phyloP scores from a whole-genome alignment of 2,329 filamentous ascomycete genomes.

The Xylaria sp. region DNA sequence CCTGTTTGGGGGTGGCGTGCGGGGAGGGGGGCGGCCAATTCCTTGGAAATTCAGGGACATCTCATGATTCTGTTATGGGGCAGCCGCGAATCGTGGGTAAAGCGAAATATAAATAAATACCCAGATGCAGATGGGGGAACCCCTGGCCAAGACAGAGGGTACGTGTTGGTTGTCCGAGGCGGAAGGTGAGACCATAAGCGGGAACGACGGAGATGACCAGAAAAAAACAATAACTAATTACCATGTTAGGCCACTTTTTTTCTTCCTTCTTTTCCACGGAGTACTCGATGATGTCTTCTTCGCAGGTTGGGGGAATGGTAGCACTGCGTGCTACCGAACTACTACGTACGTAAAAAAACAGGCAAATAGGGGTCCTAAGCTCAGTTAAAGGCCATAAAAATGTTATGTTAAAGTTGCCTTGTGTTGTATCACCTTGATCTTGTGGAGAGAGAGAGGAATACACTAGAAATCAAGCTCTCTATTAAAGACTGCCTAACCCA shows the following conservation, averaged over 20 bases:
- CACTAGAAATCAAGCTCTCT: background rate
- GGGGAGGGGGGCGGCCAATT: constrained; percentile 39
- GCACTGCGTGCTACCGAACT: background rate
- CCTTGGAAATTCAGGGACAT: constrained; percentile 42
- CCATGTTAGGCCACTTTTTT: background rate
- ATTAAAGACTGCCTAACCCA: background rate
- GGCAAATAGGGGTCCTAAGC: background rate
- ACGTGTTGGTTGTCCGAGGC: background rate
- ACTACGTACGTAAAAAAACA: background rate
- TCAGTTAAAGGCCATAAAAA: background rate
- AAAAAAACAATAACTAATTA: too few relatives aligned
- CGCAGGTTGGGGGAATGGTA: background rate
- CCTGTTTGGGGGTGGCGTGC: constrained; percentile 34
- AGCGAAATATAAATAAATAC: constrained; percentile 2
- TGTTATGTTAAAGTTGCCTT: background rate
- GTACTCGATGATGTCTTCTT: background rate
- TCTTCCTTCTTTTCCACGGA: background rate
- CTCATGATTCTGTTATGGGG: constrained; percentile 18
- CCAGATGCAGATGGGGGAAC: constrained; percentile 12
- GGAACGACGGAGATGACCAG: constrained; percentile 30
- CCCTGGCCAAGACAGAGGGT: background rate
- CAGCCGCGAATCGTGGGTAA: constrained; percentile 12
- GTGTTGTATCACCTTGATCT: background rate
- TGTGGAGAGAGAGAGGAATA: background rate
- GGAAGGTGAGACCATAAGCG: constrained; percentile 16